Base-by-base conservation (phyloP, 768 basidiomycete genomes). In the Pisolithus albus region DNA sequence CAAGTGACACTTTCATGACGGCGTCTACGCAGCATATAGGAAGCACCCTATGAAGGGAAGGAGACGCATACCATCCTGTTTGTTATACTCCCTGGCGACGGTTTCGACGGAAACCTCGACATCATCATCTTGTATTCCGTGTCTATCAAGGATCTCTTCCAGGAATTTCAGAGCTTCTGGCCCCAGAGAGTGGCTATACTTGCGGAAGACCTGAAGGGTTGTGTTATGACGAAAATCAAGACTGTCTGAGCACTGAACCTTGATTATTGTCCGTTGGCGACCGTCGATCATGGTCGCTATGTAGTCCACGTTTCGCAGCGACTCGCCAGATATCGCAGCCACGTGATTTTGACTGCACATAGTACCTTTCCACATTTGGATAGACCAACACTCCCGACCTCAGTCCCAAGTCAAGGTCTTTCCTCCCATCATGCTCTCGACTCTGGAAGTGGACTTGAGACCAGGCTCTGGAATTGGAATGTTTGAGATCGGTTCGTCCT, bases 161-260 rank as follows among this genome's bases (percentile, higher is more conserved):
- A 92, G 64, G 56, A 86, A 79, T 38, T 79, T 76, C 21, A 90
- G 69, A 8, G 82, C 82, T 50, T 91, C 88, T 5, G 91, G 85
- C 1, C 90, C 86, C 6, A 93, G 75, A 9, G 91, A 88, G 61
- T 91, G 88, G 60, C 88, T 88, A 64, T 88, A 91, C 69, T 92
- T 92, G 47, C 88, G 77, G 63, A 92, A 92, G 41, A 89, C 84
- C 88, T 91, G 56, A 39, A 52, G n/a, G 13, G 46, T 50, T 50
- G 32, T 11, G 46, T 37, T 21, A 44, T 39, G 19, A 44, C 15
- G 28, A 34, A 15, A n/a, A 41, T 34, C 18, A n/a, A 21, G 15
- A 7, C 10, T n/a, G 21, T 42, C 19, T 34, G 24, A 21, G 48
- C 18, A 45, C 10, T 52, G 9, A 46, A 76, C 75, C 66, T 76